Evolutionary conservation across 129 eudicot genomes (phyloP).

Genomic region (Flaveria linearis): DNA sequence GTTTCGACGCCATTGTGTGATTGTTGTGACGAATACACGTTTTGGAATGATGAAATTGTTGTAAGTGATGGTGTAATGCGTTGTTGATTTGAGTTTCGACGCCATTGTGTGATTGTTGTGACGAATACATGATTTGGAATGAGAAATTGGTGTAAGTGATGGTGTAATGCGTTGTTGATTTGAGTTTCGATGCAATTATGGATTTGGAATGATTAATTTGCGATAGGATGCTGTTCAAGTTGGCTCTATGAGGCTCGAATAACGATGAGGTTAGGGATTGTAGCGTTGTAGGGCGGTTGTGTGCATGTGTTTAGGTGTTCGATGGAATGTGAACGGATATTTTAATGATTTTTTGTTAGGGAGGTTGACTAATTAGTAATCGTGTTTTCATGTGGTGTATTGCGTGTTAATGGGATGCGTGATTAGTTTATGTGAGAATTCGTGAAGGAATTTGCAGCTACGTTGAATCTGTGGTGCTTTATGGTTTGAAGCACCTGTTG

Average conservation of each 20-base stretch:
- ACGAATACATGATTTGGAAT: no score
- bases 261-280: constrained; percentile 19
- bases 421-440: constrained; percentile 20
- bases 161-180: no score
- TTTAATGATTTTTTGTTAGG: not conserved
- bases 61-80: no score
- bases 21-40: no score
- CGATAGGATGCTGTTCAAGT: not conserved
- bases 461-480: constrained; percentile 8
- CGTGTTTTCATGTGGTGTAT: constrained; percentile 22
- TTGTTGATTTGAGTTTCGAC: no score
- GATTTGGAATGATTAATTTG: constrained; percentile 2
- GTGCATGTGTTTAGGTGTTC: constrained; percentile 29
- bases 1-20: no score
- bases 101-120: no score
- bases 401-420: not conserved
- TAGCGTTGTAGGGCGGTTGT: not conserved
- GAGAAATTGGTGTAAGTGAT: no score
- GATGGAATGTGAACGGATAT: constrained; percentile 15
- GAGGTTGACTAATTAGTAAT: not conserved
- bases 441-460: constrained; percentile 20
- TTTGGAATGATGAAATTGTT: no score
- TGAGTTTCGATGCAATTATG: no score
- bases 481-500: constrained; percentile 11
- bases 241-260: constrained; percentile 16